phyloP scores from a whole-genome alignment of 192 early-diverging fungal species.

The Entrophospora sp. region DNA sequence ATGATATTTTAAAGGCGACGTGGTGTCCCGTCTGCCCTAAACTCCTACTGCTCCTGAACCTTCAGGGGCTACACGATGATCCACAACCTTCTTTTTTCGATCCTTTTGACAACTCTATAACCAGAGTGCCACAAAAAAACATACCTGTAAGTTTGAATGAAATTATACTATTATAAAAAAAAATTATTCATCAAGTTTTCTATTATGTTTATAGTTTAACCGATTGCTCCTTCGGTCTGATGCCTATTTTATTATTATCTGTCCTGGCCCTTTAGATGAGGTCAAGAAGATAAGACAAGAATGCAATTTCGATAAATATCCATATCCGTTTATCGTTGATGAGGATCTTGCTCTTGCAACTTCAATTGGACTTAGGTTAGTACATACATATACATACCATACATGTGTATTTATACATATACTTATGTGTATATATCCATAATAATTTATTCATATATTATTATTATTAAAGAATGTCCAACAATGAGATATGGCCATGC shows the following conservation, averaged over 20 bases:
- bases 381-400: not conserved
- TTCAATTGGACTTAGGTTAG: not conserved
- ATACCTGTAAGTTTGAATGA: not conserved
- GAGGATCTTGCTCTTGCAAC: slow-evolving; percentile 4
- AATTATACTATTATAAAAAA: not conserved
- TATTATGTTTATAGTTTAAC: not conserved
- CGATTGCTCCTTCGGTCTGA: not conserved
- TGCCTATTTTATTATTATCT: slow-evolving; percentile 10
- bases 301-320: not conserved
- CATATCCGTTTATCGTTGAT: slow-evolving; percentile 12
- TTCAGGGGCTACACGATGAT: not conserved
- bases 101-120: not conserved
- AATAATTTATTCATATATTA: not conserved
- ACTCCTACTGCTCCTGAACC: not conserved
- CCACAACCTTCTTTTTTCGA: not conserved
- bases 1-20: not conserved
- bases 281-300: not conserved
- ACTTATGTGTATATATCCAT: not conserved
- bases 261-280: not conserved
- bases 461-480: slow-evolving; percentile 5
- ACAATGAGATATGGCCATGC: not conserved
- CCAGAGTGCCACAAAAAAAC: not conserved
- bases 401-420: not conserved
- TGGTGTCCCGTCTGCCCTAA: slow-evolving; percentile 12
- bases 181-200: not conserved